Evolutionary conservation across 192 early-diverging fungal genomes (phyloP).

Genomic region (Backusella macrospora): DNA sequence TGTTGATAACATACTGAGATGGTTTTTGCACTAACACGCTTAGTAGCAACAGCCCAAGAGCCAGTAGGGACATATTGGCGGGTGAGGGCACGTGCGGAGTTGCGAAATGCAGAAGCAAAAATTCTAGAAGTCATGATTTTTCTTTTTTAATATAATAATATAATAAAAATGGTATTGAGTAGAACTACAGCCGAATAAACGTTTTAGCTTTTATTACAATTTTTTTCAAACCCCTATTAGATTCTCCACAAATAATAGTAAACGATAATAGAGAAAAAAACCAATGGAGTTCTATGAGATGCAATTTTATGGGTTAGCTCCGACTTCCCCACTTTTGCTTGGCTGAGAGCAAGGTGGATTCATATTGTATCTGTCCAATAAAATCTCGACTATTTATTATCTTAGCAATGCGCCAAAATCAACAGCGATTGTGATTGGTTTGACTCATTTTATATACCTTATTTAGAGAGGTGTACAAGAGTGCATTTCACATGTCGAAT

Average conservation of each 20-base stretch:
- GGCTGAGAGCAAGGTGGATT: conserved; percentile 17
- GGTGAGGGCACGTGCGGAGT: background rate
- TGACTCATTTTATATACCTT: conserved; percentile 25
- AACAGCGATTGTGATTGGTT: conserved; percentile 1
- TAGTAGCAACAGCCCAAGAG: background rate
- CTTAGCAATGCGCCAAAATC: background rate
- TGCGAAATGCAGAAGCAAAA: background rate
- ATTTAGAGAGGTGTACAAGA: conserved; percentile 9
- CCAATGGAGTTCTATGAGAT: background rate
- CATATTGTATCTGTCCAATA: conserved; percentile 21
- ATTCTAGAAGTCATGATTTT: background rate
- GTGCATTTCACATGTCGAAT: conserved; percentile 12
- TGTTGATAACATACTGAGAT: background rate
- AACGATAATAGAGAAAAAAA: background rate
- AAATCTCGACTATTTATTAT: background rate
- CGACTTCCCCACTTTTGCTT: conserved; percentile 20
- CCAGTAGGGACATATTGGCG: background rate
- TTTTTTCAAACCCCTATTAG: background rate
- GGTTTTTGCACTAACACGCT: background rate
- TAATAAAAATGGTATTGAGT: background rate
- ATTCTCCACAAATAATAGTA: background rate
- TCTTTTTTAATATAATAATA: background rate
- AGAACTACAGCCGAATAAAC: background rate
- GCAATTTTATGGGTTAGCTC: background rate
- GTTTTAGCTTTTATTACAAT: background rate